Conservation (phyloP, 768 basidiomycete species). For the Lepiota venenata region DNA sequence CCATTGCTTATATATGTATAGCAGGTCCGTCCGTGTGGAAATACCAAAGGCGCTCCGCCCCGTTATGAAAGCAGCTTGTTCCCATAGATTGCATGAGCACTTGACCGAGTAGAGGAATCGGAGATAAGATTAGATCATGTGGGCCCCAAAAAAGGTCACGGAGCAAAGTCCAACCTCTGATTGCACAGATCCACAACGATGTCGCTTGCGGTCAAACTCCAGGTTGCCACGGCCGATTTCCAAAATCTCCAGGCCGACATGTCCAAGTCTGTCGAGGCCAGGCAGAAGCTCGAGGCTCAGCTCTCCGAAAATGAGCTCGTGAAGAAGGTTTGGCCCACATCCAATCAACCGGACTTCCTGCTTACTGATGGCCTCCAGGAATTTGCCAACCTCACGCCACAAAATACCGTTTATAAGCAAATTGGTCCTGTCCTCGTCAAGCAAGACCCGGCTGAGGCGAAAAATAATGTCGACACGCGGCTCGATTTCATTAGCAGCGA, state of each 20-base stretch:
- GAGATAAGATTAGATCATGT: slow-evolving; percentile 7
- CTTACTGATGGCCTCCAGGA: slow-evolving; percentile 51
- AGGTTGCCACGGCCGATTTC: slow-evolving; percentile 69
- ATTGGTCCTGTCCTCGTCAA: slow-evolving; percentile 88
- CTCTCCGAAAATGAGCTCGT: slow-evolving; percentile 90
- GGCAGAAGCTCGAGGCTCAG: slow-evolving; percentile 88
- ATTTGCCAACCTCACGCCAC: slow-evolving; percentile 66
- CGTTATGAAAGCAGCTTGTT: neutral
- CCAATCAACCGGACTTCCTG: neutral
- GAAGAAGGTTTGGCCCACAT: slow-evolving; percentile 57
- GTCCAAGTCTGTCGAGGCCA: slow-evolving; percentile 67
- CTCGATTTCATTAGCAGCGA: slow-evolving; percentile 86
- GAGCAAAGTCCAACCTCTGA: neutral
- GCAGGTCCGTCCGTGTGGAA: neutral
- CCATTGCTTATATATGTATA: neutral
- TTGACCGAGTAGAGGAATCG: neutral
- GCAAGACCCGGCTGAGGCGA: slow-evolving; percentile 87
- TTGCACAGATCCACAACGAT: slow-evolving; percentile 25
- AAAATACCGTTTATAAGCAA: slow-evolving; percentile 86
- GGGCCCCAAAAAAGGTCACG: neutral
- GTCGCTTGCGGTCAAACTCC: slow-evolving; percentile 59
- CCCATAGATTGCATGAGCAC: neutral
- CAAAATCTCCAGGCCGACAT: slow-evolving; percentile 81
- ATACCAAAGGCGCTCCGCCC: neutral
- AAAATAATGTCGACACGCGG: slow-evolving; percentile 83